phyloP scores from a whole-genome alignment of 495 filamentous ascomycete species.

The Podospora bellae-mahoneyi region DNA sequence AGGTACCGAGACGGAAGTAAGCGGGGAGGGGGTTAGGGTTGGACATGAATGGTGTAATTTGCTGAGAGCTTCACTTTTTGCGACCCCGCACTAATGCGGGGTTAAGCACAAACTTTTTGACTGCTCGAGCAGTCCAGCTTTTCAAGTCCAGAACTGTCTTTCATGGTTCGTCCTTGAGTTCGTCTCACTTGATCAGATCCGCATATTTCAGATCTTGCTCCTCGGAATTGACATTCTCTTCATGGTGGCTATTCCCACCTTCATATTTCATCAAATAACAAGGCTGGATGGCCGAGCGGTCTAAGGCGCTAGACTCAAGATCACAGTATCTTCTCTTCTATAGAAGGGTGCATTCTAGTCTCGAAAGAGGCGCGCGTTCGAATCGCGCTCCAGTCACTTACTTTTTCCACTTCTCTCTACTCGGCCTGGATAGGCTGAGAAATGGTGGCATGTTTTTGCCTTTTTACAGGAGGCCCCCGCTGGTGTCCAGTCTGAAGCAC shows the following conservation, averaged over 20 bases:
- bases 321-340: slow-evolving; percentile 9
- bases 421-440: neutral
- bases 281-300: slow-evolving; percentile 36
- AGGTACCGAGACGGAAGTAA: neutral
- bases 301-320: slow-evolving; percentile 38
- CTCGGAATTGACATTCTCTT: too few species aligned
- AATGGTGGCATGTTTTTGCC: neutral
- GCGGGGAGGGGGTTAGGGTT: neutral
- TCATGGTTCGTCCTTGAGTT: too few species aligned
- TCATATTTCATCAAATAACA: neutral
- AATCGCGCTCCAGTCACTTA: slow-evolving; percentile 34
- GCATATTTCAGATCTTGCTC: too few species aligned
- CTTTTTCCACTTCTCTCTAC: neutral
- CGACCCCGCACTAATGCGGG: neutral
- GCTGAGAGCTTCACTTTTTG: neutral
- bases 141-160: neutral
- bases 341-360: slow-evolving; percentile 28
- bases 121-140: neutral
- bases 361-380: slow-evolving; percentile 38
- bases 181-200: too few species aligned
- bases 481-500: neutral
- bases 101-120: neutral
- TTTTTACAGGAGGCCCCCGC: neutral
- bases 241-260: neutral
- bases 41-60: neutral